Base-by-base conservation (phyloP, 139 green algal species). In the Pseudopediastrum boryanum region DNA sequence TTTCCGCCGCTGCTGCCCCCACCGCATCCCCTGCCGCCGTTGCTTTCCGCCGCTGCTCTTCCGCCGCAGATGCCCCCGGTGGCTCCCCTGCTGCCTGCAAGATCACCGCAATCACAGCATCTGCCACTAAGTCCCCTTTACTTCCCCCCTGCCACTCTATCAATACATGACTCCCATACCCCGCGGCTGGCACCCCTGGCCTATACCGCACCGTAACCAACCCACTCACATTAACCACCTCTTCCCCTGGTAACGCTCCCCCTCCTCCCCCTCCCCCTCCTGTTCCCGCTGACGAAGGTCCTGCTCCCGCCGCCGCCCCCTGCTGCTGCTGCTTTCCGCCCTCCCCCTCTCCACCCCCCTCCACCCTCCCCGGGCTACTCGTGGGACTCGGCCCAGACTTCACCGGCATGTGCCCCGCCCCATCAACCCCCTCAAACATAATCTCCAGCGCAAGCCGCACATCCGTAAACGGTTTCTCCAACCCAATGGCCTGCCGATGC, bases 141-240 rank as follows among this genome's bases (percentile, higher is more conserved):
- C 86, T 78, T 31, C 95, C 93, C n/a, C 89, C 90, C 68, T 92
- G 77, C 96, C 96, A 99, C 86, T 98, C 88, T 51, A 99, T 62
- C 63, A 98, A 64, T 6, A 94, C 83, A 46, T 93, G 88, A 2
- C 67, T 63, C 12, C 75, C 78, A 19, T 75, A 81, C 27, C 75
- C 71, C 2, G 67, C 6, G 42, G 58, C 65, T 23, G 63, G 43
- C 23, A 79, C 62, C 38, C 72, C 84, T 19, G 79, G 80, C 1
- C 61, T 31, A 73, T 88, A 72, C 13, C 42, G 77, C 21, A 90
- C 79, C 23, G 70, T 84, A 27, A 87, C 81, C 29, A 79, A 52
- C 0, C 82, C 82, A 3, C 83, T 84, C 38, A 94, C 88, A 6
- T 62, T 79, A 25, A 93, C 86, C 35, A 56, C 69, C 69, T 90